Percentiles rank a stretch among this genome's conserved stretches.
These are phyloP conservation scores for Triadica sebifera DNA, from an alignment of 345 rosid genomes.

Conservation along the genomic window DNA sequence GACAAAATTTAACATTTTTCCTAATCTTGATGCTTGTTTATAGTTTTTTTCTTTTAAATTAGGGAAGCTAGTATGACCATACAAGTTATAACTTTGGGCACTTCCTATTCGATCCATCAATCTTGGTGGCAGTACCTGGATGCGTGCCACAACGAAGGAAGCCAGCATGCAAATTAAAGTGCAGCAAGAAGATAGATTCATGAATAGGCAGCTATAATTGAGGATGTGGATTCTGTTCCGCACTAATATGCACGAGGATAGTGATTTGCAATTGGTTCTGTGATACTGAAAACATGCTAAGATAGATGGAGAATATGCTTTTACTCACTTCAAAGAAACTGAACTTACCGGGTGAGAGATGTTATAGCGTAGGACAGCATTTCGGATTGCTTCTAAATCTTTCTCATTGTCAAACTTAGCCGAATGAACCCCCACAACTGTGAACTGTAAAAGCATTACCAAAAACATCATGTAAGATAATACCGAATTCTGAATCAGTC, in stretches of 20 bases:
- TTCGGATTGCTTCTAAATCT: slow-evolving; percentile 90
- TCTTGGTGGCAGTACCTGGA: too few species aligned
- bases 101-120: too few species aligned
- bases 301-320: slow-evolving; percentile 13
- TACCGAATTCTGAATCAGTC: not conserved
- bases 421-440: slow-evolving; percentile 95
- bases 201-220: too few species aligned
- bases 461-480: not conserved
- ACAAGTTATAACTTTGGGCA: too few species aligned
- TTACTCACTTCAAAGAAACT: slow-evolving; percentile 4
- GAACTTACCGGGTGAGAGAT: slow-evolving; percentile 77
- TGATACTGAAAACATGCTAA: slow-evolving; percentile 2
- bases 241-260: not conserved
- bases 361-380: slow-evolving; percentile 81
- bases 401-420: slow-evolving; percentile 97
- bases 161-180: too few species aligned
- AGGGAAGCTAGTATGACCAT: not conserved
- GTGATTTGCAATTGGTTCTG: not conserved
- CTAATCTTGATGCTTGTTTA: too few species aligned
- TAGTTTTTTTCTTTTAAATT: not conserved
- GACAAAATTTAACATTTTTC: not conserved
- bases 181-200: too few species aligned
- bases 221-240: too few species aligned
- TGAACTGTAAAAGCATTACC: slow-evolving; percentile 46
- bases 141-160: too few species aligned